A percentile compares a stretch with the other conserved stretches of the same genome.
Evolutionary conservation across 1,284 basidiomycete species (phyloP).

Genomic region (Cutaneotrichosporon mucoides): DNA sequence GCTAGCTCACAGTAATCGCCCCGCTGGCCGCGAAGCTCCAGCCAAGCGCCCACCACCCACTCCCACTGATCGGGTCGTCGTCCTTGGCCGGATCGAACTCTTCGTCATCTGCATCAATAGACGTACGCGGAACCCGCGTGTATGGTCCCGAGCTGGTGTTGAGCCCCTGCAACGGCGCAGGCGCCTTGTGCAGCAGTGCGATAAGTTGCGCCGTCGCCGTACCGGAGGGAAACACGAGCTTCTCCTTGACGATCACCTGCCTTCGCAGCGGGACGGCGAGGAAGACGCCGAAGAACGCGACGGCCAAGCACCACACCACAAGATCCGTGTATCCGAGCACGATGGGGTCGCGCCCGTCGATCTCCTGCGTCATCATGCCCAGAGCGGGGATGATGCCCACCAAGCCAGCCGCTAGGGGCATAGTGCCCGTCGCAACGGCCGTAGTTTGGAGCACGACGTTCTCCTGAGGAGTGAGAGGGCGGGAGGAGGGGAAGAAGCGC

Average conservation of each 20-base stretch:
- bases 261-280: conserved; percentile 87
- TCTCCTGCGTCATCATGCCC: conserved; percentile 65
- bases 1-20: conserved; percentile 62
- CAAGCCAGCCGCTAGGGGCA: conserved; percentile 90
- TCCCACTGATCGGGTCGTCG: conserved; percentile 50
- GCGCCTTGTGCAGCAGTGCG: conserved; percentile 69
- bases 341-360: conserved; percentile 73
- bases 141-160: conserved; percentile 23
- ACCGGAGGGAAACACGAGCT: conserved; percentile 88
- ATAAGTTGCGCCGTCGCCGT: conserved; percentile 98
- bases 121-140: conserved; percentile 18
- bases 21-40: conserved; percentile 72
- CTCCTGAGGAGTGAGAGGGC: conserved; percentile 73
- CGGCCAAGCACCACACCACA: conserved; percentile 63
- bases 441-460: conserved; percentile 93
- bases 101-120: not conserved
- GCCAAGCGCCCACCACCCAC: conserved; percentile 67
- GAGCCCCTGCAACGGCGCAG: conserved; percentile 27
- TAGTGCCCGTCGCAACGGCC: conserved; percentile 77
- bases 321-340: conserved; percentile 66
- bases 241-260: conserved; percentile 94
- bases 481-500: conserved; percentile 35
- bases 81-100: conserved; percentile 34
- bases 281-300: conserved; percentile 94
- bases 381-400: conserved; percentile 93